Evolutionary conservation across 2,329 filamentous ascomycete species (phyloP), one percentile per base, ranked within the genome.

Genomic region (Pyricularia grisea): DNA sequence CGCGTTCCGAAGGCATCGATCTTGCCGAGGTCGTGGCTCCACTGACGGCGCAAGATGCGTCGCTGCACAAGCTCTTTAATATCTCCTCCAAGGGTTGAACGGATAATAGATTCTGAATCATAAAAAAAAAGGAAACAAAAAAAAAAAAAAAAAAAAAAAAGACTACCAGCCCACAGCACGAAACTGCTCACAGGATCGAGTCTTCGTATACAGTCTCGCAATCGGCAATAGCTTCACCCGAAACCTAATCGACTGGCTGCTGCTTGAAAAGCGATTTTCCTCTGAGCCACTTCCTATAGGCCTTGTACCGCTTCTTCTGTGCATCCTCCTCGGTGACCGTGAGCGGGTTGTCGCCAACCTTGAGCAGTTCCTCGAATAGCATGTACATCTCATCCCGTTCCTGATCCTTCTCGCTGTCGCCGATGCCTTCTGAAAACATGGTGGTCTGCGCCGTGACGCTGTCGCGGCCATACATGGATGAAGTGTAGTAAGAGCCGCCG

Each of bases 201-300:
- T 64, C 58, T 60, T 50, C 4, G 20, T 30, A 27, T 23, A 63
- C 12, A 23, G 30, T 50, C 27, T 68, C 27, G 23, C 12, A 17
- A 23, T 20, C 36, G 23, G 28, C 63, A 31, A 30, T 30, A 68
- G n/a, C 10, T 14, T 28, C 23, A 31, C 66, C 10, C 63, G 55
- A 50, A 66, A 61, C 73, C 80, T 80, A 87, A 71, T 87, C 85
- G 68, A 87, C 83, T 65, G 90, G 88, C 78, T 90, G 88, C 83
- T 97, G 94, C 80, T 98, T 98, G 78, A 98, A 98, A 75, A 98
- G 85, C 74, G 93, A 97, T 82, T 97, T 98, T 23, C 94, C 94
- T 71, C 89, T 87, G 76, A 99, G 83, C 94, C 95, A 99, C 80
- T 97, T 96, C 75, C 90, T 83, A 79, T 99, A 99, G 11, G 94